phyloP scores from a whole-genome alignment of 2,329 filamentous ascomycete genomes.

The Pyrenophora teres region DNA sequence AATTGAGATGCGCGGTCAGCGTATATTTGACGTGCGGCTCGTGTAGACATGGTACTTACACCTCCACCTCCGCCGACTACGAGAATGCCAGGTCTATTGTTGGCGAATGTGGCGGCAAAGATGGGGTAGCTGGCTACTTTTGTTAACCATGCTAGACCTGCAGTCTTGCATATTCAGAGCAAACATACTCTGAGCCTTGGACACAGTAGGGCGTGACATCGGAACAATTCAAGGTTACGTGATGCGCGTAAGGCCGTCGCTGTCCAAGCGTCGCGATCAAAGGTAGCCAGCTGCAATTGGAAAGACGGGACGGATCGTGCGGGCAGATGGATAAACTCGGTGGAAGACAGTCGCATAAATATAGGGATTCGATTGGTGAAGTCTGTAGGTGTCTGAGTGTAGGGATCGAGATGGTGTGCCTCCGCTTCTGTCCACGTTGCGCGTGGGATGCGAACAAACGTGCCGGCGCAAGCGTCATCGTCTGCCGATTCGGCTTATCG shows the following conservation, averaged over 20 bases:
- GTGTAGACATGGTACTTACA: slow-evolving; percentile 52
- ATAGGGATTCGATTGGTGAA: background rate
- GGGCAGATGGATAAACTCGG: background rate
- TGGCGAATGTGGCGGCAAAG: slow-evolving; percentile 87
- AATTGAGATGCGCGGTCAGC: slow-evolving; percentile 44
- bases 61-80: slow-evolving; percentile 89
- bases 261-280: slow-evolving; percentile 6
- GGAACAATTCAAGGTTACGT: slow-evolving; percentile 1
- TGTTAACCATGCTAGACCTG: slow-evolving; percentile 2
- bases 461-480: slow-evolving; percentile 17
- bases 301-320: background rate
- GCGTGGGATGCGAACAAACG: slow-evolving; percentile 15
- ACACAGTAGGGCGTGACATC: slow-evolving; percentile 41
- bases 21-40: background rate
- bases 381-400: background rate
- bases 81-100: slow-evolving; percentile 69
- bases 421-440: slow-evolving; percentile 24
- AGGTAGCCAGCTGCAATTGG: background rate
- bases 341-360: slow-evolving; percentile 1
- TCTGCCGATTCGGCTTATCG: slow-evolving; percentile 15
- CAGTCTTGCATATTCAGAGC: background rate
- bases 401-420: slow-evolving; percentile 6
- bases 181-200: slow-evolving; percentile 33
- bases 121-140: slow-evolving; percentile 67
- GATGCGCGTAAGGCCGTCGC: background rate